Percentiles rank a stretch among this genome's conserved stretches.
Evolutionary conservation across 257 asterid species (phyloP).

Genomic region (Penstemon barbatus): DNA sequence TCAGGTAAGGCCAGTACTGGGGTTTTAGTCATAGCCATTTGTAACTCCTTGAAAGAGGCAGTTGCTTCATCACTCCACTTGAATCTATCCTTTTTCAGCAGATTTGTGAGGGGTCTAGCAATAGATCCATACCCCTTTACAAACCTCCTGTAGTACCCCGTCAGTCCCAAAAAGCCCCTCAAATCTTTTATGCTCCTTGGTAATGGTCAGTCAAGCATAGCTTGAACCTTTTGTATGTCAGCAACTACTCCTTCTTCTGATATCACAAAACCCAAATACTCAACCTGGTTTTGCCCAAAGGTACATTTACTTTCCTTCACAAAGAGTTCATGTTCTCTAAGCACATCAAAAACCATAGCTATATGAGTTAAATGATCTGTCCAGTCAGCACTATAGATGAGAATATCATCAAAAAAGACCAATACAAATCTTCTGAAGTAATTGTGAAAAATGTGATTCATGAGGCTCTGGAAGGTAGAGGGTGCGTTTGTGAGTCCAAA

Average conservation of each 20-base stretch:
- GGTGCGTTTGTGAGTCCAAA: no score
- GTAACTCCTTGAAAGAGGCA: neutral
- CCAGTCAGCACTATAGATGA: neutral
- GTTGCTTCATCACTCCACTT: neutral
- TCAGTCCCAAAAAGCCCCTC: neutral
- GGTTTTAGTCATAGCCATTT: neutral
- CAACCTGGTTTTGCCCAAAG: neutral
- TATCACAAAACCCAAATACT: slow-evolving; percentile 20
- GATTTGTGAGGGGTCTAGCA: neutral
- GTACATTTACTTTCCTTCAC: slow-evolving; percentile 15
- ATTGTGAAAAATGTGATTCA: neutral
- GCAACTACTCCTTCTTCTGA: neutral
- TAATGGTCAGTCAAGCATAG: slow-evolving; percentile 6
- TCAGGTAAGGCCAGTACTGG: neutral
- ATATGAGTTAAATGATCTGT: neutral
- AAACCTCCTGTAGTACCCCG: neutral
- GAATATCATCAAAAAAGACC: neutral
- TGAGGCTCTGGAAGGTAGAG: no score
- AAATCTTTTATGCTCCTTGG: neutral
- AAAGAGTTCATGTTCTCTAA: neutral
- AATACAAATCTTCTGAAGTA: neutral
- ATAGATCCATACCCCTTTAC: neutral
- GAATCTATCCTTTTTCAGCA: neutral
- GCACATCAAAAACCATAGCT: neutral
- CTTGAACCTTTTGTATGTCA: neutral